A percentile compares a stretch with the other conserved stretches of the same genome.
Conservation (phyloP, 768 basidiomycete species). For the Phallus indusiatus region DNA sequence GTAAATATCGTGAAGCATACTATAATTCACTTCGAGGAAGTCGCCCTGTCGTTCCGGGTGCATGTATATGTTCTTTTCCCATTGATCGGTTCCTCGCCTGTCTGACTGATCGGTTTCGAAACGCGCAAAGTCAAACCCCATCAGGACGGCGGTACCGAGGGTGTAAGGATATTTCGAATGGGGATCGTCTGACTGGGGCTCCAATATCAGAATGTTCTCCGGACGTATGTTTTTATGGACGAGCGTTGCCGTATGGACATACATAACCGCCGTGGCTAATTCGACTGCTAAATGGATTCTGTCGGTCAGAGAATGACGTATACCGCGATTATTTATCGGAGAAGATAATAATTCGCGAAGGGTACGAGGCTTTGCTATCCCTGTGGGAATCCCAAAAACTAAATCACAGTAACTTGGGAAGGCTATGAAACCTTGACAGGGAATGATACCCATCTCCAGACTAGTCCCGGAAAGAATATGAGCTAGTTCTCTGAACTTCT, state of each 20-base stretch:
- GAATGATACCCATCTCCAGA: background rate
- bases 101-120: background rate
- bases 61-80: background rate
- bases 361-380: background rate
- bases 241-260: background rate
- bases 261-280: background rate
- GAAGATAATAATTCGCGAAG: background rate
- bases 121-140: constrained; percentile 1
- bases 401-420: background rate
- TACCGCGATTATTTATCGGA: background rate
- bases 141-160: background rate
- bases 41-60: background rate
- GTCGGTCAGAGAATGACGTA: background rate
- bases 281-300: background rate
- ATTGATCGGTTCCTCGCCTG: background rate
- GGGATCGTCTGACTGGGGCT: background rate
- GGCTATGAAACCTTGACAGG: background rate
- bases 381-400: background rate
- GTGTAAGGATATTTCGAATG: background rate
- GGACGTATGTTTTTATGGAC: constrained; percentile 1
- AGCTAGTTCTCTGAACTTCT: background rate
- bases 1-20: constrained; percentile 3
- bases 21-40: background rate
- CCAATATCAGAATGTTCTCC: background rate
- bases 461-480: background rate